Percentiles rank a stretch among this genome's conserved stretches.
Conservation (phyloP, 202 grass and related monocot species). For the Bolboschoenoplectus hybrid region DNA sequence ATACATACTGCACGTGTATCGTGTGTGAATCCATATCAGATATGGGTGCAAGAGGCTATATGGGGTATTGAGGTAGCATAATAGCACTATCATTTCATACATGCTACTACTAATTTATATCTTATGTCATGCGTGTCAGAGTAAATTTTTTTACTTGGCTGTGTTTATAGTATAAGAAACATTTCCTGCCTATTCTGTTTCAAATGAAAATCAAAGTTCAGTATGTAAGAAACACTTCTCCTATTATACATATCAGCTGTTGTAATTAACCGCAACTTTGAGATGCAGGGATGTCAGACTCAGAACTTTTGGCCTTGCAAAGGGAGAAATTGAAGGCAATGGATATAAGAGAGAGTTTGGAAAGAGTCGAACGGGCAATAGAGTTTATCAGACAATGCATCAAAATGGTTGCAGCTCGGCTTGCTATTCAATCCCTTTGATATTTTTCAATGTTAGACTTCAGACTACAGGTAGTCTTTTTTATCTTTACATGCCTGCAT, state of each 20-base stretch:
- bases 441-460: slow-evolving; percentile 26
- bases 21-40: neutral
- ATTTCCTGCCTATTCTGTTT: neutral
- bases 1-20: neutral
- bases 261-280: slow-evolving; percentile 41
- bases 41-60: neutral
- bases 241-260: neutral
- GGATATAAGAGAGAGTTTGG: slow-evolving; percentile 63
- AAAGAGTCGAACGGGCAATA: slow-evolving; percentile 64
- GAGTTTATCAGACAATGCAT: slow-evolving; percentile 67
- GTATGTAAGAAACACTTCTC: neutral
- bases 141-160: neutral
- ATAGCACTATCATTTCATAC: slow-evolving; percentile 9
- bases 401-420: slow-evolving; percentile 74
- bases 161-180: slow-evolving; percentile 18
- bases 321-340: slow-evolving; percentile 74
- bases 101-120: neutral
- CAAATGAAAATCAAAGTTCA: neutral
- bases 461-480: slow-evolving; percentile 23
- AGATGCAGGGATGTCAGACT: slow-evolving; percentile 74
- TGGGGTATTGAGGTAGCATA: neutral
- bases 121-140: neutral
- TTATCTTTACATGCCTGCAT: slow-evolving; percentile 24
- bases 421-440: slow-evolving; percentile 92
- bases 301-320: slow-evolving; percentile 68